Conservation (phyloP, 495 filamentous ascomycete genomes). For the Aspergillus bridgeri region DNA sequence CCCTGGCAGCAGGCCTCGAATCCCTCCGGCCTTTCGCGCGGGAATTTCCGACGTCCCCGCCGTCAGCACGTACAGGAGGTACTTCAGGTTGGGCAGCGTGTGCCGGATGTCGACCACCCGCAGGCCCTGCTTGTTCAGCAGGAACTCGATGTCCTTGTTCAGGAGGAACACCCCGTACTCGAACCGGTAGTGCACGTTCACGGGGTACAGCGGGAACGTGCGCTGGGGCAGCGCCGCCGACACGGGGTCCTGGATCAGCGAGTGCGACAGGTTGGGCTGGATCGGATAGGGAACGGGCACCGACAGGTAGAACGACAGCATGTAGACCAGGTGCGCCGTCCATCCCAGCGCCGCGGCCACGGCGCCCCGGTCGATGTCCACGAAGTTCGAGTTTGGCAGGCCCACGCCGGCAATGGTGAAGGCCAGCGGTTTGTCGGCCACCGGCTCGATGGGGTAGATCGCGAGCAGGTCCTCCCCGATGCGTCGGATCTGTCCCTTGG, state of each 20-base stretch:
- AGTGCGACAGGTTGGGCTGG: constrained; percentile 64
- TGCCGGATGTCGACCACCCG: constrained; percentile 82
- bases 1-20: constrained; percentile 55
- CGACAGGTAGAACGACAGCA: constrained; percentile 79
- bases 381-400: constrained; percentile 75
- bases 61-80: constrained; percentile 81
- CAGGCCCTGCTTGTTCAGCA: constrained; percentile 70
- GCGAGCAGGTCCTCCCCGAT: constrained; percentile 76
- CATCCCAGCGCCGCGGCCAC: constrained; percentile 81
- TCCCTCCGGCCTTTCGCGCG: constrained; percentile 70
- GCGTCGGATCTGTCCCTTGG: constrained; percentile 76
- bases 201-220: constrained; percentile 76
- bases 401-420: constrained; percentile 74
- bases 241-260: constrained; percentile 77
- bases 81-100: constrained; percentile 90
- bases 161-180: constrained; percentile 93
- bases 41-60: constrained; percentile 75
- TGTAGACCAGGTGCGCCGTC: constrained; percentile 70
- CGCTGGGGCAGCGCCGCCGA: constrained; percentile 61
- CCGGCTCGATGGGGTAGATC: constrained; percentile 77
- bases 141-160: constrained; percentile 87
- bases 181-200: constrained; percentile 77
- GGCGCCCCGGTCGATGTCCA: constrained; percentile 58
- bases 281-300: constrained; percentile 80
- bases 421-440: constrained; percentile 56